Evolutionary conservation across 345 rosid genomes (phyloP), one percentile per base, ranked within the genome.

Genomic region (Barbarea vulgaris): DNA sequence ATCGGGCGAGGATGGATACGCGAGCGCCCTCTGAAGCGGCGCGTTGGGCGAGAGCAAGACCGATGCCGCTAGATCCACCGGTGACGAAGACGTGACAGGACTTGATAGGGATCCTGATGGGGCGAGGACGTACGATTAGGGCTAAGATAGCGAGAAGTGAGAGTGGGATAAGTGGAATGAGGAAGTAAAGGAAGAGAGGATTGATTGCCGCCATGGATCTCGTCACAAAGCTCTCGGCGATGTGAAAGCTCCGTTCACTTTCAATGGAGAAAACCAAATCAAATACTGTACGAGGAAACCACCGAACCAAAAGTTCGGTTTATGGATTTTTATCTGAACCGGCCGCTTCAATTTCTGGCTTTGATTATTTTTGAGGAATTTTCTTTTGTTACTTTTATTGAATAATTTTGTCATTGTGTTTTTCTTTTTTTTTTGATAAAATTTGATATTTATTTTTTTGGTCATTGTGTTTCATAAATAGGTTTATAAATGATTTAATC

Each of bases 21-120:
- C 85, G 86, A 51, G 96, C 94, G 0, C 94, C 97, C 2, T 88
- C 87, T 2, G 67, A 33, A 2, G 94, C 96, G 17, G 89, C 90
- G n/a, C 51, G 86, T n/a, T 83, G 87, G 12, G 97, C 98, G 7
- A 91, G 70, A 14, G 97, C 92, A 5, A 89, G 82, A 12, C 98
- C 96, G 46, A 93, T 93, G 47, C 96, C 98, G 67, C 91, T 91
- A 46, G 98, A 93, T 67, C 97, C 96, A 37, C 98, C 96, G 47
- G 97, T 93, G 81, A 91, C 80, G 88, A 91, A 88, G 15, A 91
- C 92, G 75, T 89, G 97, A 60, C 97, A 91, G 61, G 79, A 74
- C 71, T 87, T 89, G 64, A 91, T 83, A 1, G 91, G 87, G 85
- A 93, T 80, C 41, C 7, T 79, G 74, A 81, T 81, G 7, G 89